Evolutionary conservation across 2,329 filamentous ascomycete genomes (phyloP).

Genomic region (Dendryphion nanum): DNA sequence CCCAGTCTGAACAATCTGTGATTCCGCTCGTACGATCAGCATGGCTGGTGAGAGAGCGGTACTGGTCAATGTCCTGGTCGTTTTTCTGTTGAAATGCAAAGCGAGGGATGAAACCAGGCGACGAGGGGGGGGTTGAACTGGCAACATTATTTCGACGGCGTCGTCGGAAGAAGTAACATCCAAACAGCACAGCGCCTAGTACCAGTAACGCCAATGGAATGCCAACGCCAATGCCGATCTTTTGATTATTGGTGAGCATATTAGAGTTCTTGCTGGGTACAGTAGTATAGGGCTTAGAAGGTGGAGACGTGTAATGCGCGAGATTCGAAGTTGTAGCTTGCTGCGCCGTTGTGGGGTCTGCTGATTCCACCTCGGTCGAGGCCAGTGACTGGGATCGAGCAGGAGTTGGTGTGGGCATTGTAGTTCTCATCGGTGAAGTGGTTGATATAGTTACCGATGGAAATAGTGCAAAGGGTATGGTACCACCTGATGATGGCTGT

Average conservation of each 20-base stretch:
- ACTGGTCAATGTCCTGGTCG: background rate
- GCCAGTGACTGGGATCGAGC: background rate
- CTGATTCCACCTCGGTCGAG: background rate
- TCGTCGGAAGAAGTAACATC: slow-evolving; percentile 24
- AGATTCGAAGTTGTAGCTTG: background rate
- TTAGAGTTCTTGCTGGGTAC: slow-evolving; percentile 13
- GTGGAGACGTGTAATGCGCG: slow-evolving; percentile 6
- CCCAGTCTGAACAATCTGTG: slow-evolving; percentile 23
- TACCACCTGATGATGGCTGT: no score
- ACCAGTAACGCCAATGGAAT: slow-evolving; percentile 59
- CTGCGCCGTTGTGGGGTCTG: background rate
- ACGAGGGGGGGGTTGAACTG: slow-evolving; percentile 30
- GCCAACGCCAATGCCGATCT: slow-evolving; percentile 36
- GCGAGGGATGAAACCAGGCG: slow-evolving; percentile 36
- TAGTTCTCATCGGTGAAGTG: slow-evolving; percentile 3
- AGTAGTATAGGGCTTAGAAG: no score
- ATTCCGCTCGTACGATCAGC: slow-evolving; percentile 6
- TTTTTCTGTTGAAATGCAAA: slow-evolving; percentile 34
- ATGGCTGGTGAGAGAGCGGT: background rate
- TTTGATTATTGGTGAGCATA: slow-evolving; percentile 24
- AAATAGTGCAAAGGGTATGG: slow-evolving; percentile 16
- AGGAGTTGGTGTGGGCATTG: slow-evolving; percentile 4
- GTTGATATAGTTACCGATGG: slow-evolving; percentile 5
- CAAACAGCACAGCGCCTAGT: slow-evolving; percentile 38
- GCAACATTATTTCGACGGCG: slow-evolving; percentile 18